Conservation (phyloP, 139 green algal species). For the Chlorella sorokiniana region DNA sequence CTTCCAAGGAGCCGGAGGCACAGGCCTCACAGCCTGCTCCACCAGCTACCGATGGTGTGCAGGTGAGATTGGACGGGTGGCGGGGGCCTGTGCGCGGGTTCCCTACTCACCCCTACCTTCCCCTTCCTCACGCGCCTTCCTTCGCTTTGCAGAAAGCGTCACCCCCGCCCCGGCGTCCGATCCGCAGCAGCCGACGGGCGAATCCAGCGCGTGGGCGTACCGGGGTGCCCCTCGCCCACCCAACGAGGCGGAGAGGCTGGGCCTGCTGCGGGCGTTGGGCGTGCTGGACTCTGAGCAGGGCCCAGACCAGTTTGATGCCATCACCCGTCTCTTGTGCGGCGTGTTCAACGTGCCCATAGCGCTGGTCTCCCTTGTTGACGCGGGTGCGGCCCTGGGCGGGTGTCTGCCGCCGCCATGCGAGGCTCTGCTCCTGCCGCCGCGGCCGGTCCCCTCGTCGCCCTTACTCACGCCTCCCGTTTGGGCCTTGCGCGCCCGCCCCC, state of each 20-base stretch:
- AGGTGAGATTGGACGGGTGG: too few species aligned
- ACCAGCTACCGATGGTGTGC: too few species aligned
- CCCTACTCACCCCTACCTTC: too few species aligned
- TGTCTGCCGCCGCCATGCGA: background rate
- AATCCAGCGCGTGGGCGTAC: background rate
- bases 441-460: background rate
- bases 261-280: slow-evolving; percentile 49
- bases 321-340: slow-evolving; percentile 59
- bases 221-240: background rate
- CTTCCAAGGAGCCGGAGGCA: too few species aligned
- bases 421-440: background rate
- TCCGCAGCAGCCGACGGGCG: too few species aligned
- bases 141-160: background rate
- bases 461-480: background rate
- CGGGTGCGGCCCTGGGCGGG: background rate
- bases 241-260: slow-evolving; percentile 27
- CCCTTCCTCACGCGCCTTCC: too few species aligned
- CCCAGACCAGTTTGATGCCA: slow-evolving; percentile 68
- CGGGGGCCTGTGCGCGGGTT: too few species aligned
- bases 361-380: slow-evolving; percentile 76
- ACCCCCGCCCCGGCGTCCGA: background rate
- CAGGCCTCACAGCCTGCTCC: too few species aligned
- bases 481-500: background rate
- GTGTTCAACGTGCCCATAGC: slow-evolving; percentile 74
- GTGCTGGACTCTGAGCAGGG: slow-evolving; percentile 69